phyloP scores from a whole-genome alignment of 257 asterid species.

The Gynochthodes officinalis region DNA sequence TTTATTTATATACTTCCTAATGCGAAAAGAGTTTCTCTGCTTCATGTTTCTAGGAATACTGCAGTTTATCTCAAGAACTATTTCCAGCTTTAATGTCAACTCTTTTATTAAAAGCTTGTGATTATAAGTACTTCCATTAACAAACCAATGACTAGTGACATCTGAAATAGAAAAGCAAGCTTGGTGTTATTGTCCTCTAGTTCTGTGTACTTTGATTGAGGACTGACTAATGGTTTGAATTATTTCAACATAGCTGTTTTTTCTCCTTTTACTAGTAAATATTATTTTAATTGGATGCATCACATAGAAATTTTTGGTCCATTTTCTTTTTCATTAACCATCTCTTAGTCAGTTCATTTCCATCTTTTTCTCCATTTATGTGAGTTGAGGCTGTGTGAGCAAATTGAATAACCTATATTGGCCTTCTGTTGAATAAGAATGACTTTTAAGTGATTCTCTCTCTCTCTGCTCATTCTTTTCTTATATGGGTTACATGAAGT shows the following conservation, averaged over 20 bases:
- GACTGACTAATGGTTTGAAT: neutral
- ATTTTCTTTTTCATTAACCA: too few species aligned
- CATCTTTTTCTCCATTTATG: neutral
- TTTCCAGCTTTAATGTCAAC: neutral
- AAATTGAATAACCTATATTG: neutral
- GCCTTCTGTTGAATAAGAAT: neutral
- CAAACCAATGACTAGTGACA: neutral
- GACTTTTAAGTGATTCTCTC: neutral
- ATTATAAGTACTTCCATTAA: neutral
- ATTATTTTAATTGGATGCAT: too few species aligned
- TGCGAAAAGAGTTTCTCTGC: neutral
- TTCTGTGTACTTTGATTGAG: neutral
- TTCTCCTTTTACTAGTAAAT: too few species aligned
- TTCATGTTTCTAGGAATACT: neutral
- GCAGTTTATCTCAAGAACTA: neutral
- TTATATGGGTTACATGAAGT: neutral
- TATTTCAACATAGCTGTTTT: neutral
- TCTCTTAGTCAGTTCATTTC: too few species aligned
- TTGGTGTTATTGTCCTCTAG: neutral
- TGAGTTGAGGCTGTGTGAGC: neutral
- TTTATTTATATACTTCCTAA: neutral
- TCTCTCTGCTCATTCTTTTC: too few species aligned
- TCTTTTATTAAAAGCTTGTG: neutral
- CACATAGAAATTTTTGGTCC: too few species aligned
- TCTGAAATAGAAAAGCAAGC: neutral